Base-by-base conservation (phyloP, 495 filamentous ascomycete species). In the Saxophila tyrrhenica region DNA sequence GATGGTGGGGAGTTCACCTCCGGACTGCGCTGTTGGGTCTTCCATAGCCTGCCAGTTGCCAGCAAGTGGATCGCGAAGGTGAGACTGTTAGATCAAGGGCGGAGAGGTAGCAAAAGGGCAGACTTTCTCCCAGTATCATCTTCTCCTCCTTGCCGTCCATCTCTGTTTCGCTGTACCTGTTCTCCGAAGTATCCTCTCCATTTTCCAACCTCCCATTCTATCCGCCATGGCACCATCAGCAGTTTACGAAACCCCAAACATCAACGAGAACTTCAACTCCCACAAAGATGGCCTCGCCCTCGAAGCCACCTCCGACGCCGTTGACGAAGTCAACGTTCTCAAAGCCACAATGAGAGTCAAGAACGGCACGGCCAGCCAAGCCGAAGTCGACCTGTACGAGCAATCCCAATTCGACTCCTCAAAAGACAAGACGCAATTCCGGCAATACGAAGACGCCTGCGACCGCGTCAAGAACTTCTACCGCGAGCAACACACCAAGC, bases 381-480 rank as follows among this genome's bases (percentile, higher is more conserved):
- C 69, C 39, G 73, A 78, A 47, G 75, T 72, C 25, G 70, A 70
- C 59, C 80, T 82, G 51, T 80, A 82, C 65, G 75, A 80, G 0
- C 62, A 74, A 20, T 81, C 86, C 25, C 67, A 77, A 38, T 89
- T 90, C 67, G 84, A 90, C 68, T 67, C 79, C 52, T 69, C 76
- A 25, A 94, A 91, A 61, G 85, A 92, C 75, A 91, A 91, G 69
- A 76, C 81, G 11, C 70, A 81, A 56, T 94, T 94, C 72, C 78
- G 84, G 23, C 83, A 87, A 62, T 92, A 88, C 71, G 78, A 83
- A 48, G 77, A 80, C 22, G 85, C 86, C 56, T 87, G 83, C 67
- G 81, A 85, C 69, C 76, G 85, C 22, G 85, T 92, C 62, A 85
- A 85, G 70, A 74, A 73, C 73, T 92, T 92, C 72, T 92, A 92